Percentiles rank a stretch among this genome's conserved stretches.
Conservation (phyloP, 2,329 filamentous ascomycete species). For the Diaporthe velutina region DNA sequence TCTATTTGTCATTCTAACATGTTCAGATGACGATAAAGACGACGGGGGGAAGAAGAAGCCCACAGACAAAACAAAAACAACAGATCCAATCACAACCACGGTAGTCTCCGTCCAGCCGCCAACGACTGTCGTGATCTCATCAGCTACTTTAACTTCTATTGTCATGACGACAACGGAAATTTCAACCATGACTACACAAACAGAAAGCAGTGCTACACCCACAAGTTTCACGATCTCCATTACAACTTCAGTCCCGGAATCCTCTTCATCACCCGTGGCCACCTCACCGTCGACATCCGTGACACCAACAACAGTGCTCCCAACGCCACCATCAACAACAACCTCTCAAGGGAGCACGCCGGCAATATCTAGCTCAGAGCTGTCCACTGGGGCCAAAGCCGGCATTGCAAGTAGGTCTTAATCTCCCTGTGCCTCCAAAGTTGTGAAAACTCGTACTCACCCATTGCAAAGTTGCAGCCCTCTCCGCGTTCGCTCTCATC, state of each 20-base stretch:
- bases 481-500: neutral
- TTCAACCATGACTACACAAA: neutral
- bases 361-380: neutral
- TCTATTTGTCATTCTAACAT: neutral
- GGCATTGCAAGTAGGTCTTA: constrained; percentile 10
- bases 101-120: neutral
- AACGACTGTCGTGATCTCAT: neutral
- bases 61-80: neutral
- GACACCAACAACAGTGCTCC: neutral
- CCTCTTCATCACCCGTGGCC: neutral
- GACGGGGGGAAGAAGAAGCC: neutral
- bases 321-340: neutral
- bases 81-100: neutral
- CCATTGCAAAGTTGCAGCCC: neutral
- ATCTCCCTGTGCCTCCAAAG: neutral
- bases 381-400: constrained; percentile 11
- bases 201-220: neutral
- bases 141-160: neutral
- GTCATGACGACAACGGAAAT: constrained; percentile 3
- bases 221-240: neutral
- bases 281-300: neutral
- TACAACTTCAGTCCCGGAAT: neutral
- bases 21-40: neutral
- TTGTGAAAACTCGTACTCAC: neutral
- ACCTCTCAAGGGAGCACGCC: neutral